Evolutionary conservation across 2,329 filamentous ascomycete genomes (phyloP).

Genomic region (Trichoderma guizhouense): DNA sequence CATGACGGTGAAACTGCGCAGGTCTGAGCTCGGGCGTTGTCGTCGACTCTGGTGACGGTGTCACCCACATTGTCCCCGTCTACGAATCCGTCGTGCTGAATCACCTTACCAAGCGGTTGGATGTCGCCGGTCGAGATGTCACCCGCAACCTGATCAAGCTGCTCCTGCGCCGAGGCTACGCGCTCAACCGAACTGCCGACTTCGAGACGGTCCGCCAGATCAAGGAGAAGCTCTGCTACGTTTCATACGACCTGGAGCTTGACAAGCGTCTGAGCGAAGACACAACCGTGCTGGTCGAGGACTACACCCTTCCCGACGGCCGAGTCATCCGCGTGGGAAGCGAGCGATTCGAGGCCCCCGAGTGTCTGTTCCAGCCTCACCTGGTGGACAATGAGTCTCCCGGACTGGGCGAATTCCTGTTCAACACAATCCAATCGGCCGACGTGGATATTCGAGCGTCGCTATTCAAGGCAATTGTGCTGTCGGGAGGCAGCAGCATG

Average conservation of each 20-base stretch:
- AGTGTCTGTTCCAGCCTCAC: slow-evolving; percentile 98
- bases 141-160: slow-evolving; percentile 98
- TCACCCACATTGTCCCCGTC: slow-evolving; percentile 97
- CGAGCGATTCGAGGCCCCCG: slow-evolving; percentile 95
- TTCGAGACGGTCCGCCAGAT: slow-evolving; percentile 99
- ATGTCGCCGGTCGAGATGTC: slow-evolving; percentile 94
- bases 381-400: slow-evolving; percentile 96
- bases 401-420: slow-evolving; percentile 93
- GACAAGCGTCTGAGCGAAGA: slow-evolving; percentile 96
- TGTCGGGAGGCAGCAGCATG: slow-evolving; percentile 98
- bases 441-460: slow-evolving; percentile 93
- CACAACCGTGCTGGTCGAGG: slow-evolving; percentile 94
- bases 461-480: slow-evolving; percentile 94
- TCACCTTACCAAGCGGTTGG: slow-evolving; percentile 88
- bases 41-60: slow-evolving; percentile 95
- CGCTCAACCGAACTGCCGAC: slow-evolving; percentile 95
- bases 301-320: slow-evolving; percentile 94
- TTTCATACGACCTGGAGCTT: slow-evolving; percentile 94
- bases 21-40: slow-evolving; percentile 92
- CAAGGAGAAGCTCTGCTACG: slow-evolving; percentile 99
- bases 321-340: slow-evolving; percentile 94
- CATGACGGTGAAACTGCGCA: slow-evolving; percentile 30
- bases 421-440: slow-evolving; percentile 96
- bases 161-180: slow-evolving; percentile 88
- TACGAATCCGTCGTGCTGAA: slow-evolving; percentile 98